Percentiles rank a stretch among this genome's conserved stretches.
phyloP scores from a whole-genome alignment of 1,139 yeast genomes.

The Citeromyces hawaiiensis region DNA sequence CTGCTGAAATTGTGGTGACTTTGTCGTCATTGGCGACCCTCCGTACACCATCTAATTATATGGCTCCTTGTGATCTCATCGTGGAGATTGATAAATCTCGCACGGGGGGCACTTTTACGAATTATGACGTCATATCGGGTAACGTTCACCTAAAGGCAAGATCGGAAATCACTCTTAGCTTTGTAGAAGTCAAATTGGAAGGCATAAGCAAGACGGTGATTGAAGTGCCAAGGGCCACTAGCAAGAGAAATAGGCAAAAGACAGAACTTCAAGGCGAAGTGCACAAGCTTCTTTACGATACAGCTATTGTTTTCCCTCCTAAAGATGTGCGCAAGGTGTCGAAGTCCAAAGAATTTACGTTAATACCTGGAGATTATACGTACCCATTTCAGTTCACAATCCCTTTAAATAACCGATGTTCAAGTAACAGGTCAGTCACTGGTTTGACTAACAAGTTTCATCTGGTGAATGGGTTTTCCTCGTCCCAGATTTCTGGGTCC shows the following conservation, averaged over 20 bases:
- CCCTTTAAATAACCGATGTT: constrained; percentile 38
- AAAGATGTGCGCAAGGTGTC: constrained; percentile 33
- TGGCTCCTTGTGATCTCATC: constrained; percentile 8
- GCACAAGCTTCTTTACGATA: constrained; percentile 44
- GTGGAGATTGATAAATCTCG: constrained; percentile 10
- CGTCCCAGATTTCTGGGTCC: neutral
- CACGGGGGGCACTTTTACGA: constrained; percentile 35
- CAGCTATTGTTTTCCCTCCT: constrained; percentile 49
- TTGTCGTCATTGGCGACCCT: constrained; percentile 1
- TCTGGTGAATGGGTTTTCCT: constrained; percentile 10
- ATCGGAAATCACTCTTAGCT: constrained; percentile 32
- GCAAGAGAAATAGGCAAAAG: constrained; percentile 10
- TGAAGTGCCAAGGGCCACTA: constrained; percentile 7
- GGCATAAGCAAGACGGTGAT: constrained; percentile 35
- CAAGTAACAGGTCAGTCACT: constrained; percentile 17
- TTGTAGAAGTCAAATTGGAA: constrained; percentile 46
- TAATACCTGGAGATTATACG: constrained; percentile 44
- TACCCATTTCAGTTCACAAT: constrained; percentile 45
- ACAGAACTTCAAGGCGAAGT: constrained; percentile 22
- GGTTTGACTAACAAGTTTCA: constrained; percentile 29
- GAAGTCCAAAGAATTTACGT: constrained; percentile 37
- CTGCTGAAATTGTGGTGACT: constrained; percentile 18
- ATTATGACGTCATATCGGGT: constrained; percentile 37
- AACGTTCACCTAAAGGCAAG: constrained; percentile 27
- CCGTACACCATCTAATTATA: neutral